Evolutionary conservation across 805 yeast species (phyloP).

Genomic region (Isabelozyma pseudorhagii): DNA sequence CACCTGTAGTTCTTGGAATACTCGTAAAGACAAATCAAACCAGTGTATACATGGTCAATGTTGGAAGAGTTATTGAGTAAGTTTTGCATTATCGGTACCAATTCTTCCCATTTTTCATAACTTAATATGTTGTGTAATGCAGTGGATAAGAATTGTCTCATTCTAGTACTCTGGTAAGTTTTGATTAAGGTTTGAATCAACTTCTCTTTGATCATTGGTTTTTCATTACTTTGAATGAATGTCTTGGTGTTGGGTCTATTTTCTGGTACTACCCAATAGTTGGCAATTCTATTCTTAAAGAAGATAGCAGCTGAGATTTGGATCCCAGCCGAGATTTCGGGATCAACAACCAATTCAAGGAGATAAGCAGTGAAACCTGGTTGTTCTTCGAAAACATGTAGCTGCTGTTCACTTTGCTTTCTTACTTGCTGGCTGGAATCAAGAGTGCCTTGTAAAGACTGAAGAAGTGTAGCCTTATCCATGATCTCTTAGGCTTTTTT

Average conservation of each 20-base stretch:
- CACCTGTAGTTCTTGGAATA: conserved; percentile 41
- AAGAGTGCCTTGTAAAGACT: conserved; percentile 51
- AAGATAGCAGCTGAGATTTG: conserved; percentile 42
- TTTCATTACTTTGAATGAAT: conserved; percentile 30
- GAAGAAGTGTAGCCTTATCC: conserved; percentile 50
- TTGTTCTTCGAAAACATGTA: conserved; percentile 49
- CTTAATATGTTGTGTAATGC: conserved; percentile 54
- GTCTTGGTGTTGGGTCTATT: conserved; percentile 17
- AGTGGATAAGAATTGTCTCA: conserved; percentile 56
- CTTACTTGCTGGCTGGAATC: conserved; percentile 49
- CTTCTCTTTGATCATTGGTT: conserved; percentile 40
- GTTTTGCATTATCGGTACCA: conserved; percentile 35
- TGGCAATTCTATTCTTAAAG: conserved; percentile 39
- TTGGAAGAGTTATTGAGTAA: conserved; percentile 27
- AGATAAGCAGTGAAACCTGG: conserved; percentile 58
- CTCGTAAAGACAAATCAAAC: conserved; percentile 37
- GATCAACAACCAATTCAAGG: conserved; percentile 47
- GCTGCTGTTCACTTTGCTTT: conserved; percentile 52
- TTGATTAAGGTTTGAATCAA: conserved; percentile 41
- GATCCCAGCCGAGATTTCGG: conserved; percentile 31
- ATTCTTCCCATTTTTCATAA: conserved; percentile 44
- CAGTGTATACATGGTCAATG: conserved; percentile 36
- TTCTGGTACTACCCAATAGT: conserved; percentile 37
- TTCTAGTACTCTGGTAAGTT: conserved; percentile 27
- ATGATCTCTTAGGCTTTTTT: conserved; percentile 13